These are phyloP conservation scores for Paramyrothecium roridum DNA, from an alignment of 2,329 filamentous ascomycete genomes.

Conservation along the genomic window DNA sequence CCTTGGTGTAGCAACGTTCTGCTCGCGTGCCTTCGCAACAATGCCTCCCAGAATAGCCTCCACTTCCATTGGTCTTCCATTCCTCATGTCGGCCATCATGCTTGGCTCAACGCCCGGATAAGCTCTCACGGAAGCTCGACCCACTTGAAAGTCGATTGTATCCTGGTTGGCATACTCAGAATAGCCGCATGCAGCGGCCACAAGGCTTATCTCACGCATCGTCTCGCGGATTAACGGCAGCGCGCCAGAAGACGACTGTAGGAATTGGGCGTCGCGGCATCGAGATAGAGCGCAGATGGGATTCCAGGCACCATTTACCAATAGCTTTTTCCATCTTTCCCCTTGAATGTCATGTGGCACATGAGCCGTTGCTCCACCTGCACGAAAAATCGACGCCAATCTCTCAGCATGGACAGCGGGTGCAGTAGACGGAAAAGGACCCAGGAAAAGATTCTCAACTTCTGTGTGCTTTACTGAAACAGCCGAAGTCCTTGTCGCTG, in stretches of 20 bases:
- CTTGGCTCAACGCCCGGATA: constrained; percentile 1
- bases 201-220: neutral
- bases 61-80: neutral
- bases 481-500: neutral
- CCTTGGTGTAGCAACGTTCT: neutral
- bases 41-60: neutral
- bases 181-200: neutral
- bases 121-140: neutral
- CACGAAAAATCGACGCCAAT: neutral
- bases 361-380: neutral
- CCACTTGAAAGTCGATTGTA: neutral
- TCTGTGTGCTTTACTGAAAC: neutral
- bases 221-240: neutral
- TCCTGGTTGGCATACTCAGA: neutral
- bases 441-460: neutral
- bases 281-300: neutral
- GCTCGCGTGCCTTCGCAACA: neutral
- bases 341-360: neutral
- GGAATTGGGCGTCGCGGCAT: neutral
- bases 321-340: neutral
- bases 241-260: neutral
- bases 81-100: constrained; percentile 1
- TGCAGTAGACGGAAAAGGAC: neutral
- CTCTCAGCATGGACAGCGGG: neutral
- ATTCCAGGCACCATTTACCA: neutral